Percentiles rank a stretch among this genome's conserved stretches.
These are phyloP conservation scores for Termitomyces eurrhizus DNA, from an alignment of 768 basidiomycete genomes.

Conservation along the genomic window DNA sequence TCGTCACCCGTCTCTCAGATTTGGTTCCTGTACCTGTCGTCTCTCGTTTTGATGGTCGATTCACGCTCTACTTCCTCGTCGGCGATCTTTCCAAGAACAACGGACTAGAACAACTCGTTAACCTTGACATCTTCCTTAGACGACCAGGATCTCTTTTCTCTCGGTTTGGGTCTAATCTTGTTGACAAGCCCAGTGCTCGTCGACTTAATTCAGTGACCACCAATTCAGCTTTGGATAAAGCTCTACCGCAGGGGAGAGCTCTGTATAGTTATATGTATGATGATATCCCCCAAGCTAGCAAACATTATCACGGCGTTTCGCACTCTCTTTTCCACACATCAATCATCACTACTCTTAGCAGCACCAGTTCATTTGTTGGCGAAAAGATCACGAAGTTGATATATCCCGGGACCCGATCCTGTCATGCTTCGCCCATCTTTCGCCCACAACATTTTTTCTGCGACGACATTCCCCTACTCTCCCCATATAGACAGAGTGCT, in stretches of 20 bases:
- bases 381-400: slow-evolving; percentile 9
- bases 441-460: slow-evolving; percentile 15
- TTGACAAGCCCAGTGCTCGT: not conserved
- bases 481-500: slow-evolving; percentile 14
- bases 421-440: slow-evolving; percentile 9
- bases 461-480: slow-evolving; percentile 15
- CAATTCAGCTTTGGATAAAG: not conserved
- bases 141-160: slow-evolving; percentile 12
- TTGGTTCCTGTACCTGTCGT: slow-evolving; percentile 11
- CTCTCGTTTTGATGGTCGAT: slow-evolving; percentile 14
- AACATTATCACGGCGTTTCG: slow-evolving; percentile 7
- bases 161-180: slow-evolving; percentile 6
- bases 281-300: slow-evolving; percentile 16
- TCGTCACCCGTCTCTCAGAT: slow-evolving; percentile 14
- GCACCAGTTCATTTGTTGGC: slow-evolving; percentile 9
- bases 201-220: not conserved
- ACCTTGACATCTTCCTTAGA: slow-evolving; percentile 7
- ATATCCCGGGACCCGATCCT: slow-evolving; percentile 5
- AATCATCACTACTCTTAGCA: slow-evolving; percentile 10
- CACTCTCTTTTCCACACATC: slow-evolving; percentile 14
- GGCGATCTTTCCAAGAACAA: slow-evolving; percentile 11
- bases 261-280: slow-evolving; percentile 14
- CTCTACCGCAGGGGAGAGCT: slow-evolving; percentile 7
- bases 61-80: slow-evolving; percentile 13
- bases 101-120: slow-evolving; percentile 6